phyloP scores from a whole-genome alignment of 2,329 filamentous ascomycete genomes.

The Microsporum ferrugineum region DNA sequence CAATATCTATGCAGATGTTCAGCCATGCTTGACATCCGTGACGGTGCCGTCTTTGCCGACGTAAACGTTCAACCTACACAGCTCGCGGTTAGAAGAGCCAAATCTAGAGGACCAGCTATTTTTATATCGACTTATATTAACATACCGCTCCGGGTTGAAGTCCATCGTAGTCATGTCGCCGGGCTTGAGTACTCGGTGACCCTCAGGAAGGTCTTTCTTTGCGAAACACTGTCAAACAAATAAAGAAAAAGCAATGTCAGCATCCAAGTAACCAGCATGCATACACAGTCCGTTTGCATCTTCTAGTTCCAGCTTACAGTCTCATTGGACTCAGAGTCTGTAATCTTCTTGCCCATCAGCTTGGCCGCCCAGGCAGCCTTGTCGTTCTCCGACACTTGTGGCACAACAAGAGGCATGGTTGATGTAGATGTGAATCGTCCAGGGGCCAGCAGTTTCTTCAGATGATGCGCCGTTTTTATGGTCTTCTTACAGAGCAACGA shows the following conservation, averaged over 20 bases:
- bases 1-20: conserved; percentile 7
- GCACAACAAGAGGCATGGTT: conserved; percentile 39
- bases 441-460: background rate
- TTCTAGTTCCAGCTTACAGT: background rate
- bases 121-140: conserved; percentile 1
- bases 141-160: conserved; percentile 33
- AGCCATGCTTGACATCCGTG: conserved; percentile 33
- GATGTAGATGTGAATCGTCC: background rate
- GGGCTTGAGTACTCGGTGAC: conserved; percentile 34
- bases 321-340: conserved; percentile 22
- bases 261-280: background rate
- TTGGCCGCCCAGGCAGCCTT: conserved; percentile 35
- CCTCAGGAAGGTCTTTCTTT: conserved; percentile 35
- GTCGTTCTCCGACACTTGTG: conserved; percentile 29
- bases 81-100: background rate
- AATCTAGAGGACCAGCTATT: background rate
- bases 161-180: conserved; percentile 32
- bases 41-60: conserved; percentile 35
- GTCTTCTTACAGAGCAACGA: background rate
- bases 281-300: background rate
- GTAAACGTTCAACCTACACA: conserved; percentile 34
- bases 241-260: conserved; percentile 2
- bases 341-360: conserved; percentile 37
- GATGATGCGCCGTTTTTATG: background rate
- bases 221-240: conserved; percentile 29